Conservation (phyloP, 106 monocot species). For the Ottelia alismoides region DNA sequence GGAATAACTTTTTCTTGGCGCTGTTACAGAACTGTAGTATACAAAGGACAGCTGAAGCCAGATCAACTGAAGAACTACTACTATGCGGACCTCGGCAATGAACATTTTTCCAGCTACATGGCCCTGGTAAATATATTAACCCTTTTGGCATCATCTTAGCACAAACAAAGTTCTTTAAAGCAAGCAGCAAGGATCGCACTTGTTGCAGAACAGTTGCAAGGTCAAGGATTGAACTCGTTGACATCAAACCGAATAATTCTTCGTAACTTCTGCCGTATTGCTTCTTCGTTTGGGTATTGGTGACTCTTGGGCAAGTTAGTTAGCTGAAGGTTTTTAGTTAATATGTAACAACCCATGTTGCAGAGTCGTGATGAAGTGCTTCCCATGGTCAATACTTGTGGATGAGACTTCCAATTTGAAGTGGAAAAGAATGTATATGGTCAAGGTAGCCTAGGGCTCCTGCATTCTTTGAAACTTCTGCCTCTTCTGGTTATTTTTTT, state of each 20-base stretch:
- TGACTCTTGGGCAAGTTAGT: slow-evolving; percentile 45
- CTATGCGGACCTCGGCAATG: slow-evolving; percentile 90
- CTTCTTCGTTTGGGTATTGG: slow-evolving; percentile 31
- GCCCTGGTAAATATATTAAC: slow-evolving; percentile 80
- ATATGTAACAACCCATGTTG: slow-evolving; percentile 69
- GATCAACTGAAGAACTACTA: slow-evolving; percentile 76
- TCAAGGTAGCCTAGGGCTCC: slow-evolving; percentile 74
- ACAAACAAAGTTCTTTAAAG: slow-evolving; percentile 24
- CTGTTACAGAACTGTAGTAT: slow-evolving; percentile 72
- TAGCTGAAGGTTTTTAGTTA: slow-evolving; percentile 49
- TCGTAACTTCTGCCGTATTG: slow-evolving; percentile 19
- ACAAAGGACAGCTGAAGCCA: slow-evolving; percentile 96
- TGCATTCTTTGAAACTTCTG: slow-evolving; percentile 19
- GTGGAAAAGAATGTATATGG: slow-evolving; percentile 59
- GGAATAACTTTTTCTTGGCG: slow-evolving; percentile 7
- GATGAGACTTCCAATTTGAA: slow-evolving; percentile 75
- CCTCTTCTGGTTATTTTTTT: background rate
- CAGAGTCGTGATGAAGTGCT: slow-evolving; percentile 85
- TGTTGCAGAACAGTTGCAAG: slow-evolving; percentile 27
- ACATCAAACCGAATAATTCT: slow-evolving; percentile 19
- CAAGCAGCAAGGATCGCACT: slow-evolving; percentile 27
- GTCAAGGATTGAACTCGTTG: slow-evolving; percentile 12
- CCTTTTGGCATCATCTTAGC: slow-evolving; percentile 27
- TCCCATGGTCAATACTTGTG: slow-evolving; percentile 41
- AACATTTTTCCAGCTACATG: slow-evolving; percentile 97